Conservation (phyloP, 2,329 filamentous ascomycete genomes). For the Cadophora gregata region DNA sequence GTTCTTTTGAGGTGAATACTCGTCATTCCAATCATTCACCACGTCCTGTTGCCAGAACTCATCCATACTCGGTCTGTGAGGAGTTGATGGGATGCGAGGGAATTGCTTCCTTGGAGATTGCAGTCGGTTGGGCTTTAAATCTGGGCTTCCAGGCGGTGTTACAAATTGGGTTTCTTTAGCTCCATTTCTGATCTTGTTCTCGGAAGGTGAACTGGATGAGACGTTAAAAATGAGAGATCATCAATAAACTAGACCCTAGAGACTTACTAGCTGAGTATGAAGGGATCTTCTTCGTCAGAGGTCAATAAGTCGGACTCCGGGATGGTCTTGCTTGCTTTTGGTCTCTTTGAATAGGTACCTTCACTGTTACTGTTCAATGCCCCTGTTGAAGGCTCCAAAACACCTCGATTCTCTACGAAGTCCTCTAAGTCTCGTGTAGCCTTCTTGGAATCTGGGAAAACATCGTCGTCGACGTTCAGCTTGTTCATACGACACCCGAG, state of each 20-base stretch:
- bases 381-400: conserved; percentile 10
- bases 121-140: conserved; percentile 32
- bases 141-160: conserved; percentile 42
- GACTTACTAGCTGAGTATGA: conserved; percentile 37
- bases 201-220: conserved; percentile 35
- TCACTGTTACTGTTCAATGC: not conserved
- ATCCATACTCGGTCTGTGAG: conserved; percentile 59
- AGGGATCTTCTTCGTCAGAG: conserved; percentile 36
- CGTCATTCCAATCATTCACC: conserved; percentile 68
- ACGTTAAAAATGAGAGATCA: conserved; percentile 6
- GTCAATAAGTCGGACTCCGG: conserved; percentile 19
- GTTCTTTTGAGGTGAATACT: conserved; percentile 59
- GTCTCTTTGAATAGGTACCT: not conserved
- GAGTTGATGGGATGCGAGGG: conserved; percentile 57
- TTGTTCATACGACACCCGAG: conserved; percentile 30
- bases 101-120: conserved; percentile 41
- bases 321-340: not conserved
- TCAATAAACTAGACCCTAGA: not conserved
- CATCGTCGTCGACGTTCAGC: conserved; percentile 22
- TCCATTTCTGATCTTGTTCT: conserved; percentile 31
- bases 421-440: conserved; percentile 14
- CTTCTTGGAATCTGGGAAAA: not conserved
- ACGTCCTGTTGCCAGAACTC: conserved; percentile 65
- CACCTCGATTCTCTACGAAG: conserved; percentile 17
- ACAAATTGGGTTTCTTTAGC: conserved; percentile 33